These are phyloP conservation scores for Plasmopara halstedii DNA, from an alignment of 352 stramenopile genomes.

Conservation along the genomic window DNA sequence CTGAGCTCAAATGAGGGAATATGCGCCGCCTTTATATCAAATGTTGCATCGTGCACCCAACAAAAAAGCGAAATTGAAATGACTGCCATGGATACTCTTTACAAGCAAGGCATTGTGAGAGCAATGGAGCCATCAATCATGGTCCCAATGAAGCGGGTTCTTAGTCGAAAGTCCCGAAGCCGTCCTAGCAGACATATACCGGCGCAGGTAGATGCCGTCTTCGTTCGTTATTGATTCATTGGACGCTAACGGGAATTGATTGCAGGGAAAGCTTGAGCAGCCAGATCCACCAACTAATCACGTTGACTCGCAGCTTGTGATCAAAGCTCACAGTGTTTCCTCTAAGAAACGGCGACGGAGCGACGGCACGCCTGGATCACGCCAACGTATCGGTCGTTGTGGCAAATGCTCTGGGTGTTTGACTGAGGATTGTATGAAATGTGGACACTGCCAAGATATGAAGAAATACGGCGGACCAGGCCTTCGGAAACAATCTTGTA, in stretches of 20 bases:
- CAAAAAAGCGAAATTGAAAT: slow-evolving; percentile 34
- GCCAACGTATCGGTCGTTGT: slow-evolving; percentile 70
- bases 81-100: slow-evolving; percentile 22
- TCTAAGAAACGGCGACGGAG: slow-evolving; percentile 30
- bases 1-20: slow-evolving; percentile 18
- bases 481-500: slow-evolving; percentile 83
- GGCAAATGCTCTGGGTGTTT: slow-evolving; percentile 73
- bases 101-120: slow-evolving; percentile 33
- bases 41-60: slow-evolving; percentile 23
- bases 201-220: slow-evolving; percentile 13
- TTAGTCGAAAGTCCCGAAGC: slow-evolving; percentile 16
- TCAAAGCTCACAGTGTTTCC: slow-evolving; percentile 12
- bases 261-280: slow-evolving; percentile 15
- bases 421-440: slow-evolving; percentile 79
- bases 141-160: slow-evolving; percentile 18
- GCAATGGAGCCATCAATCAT: slow-evolving; percentile 17
- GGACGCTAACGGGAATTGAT: slow-evolving; percentile 3
- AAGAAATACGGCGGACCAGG: slow-evolving; percentile 85
- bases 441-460: slow-evolving; percentile 84
- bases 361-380: slow-evolving; percentile 27
- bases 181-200: slow-evolving; percentile 16
- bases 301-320: slow-evolving; percentile 16
- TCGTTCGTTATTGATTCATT: background rate
- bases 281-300: slow-evolving; percentile 1
- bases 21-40: slow-evolving; percentile 25